Evolutionary conservation across 257 asterid species (phyloP).

Genomic region (Schizonepeta tenuifolia): DNA sequence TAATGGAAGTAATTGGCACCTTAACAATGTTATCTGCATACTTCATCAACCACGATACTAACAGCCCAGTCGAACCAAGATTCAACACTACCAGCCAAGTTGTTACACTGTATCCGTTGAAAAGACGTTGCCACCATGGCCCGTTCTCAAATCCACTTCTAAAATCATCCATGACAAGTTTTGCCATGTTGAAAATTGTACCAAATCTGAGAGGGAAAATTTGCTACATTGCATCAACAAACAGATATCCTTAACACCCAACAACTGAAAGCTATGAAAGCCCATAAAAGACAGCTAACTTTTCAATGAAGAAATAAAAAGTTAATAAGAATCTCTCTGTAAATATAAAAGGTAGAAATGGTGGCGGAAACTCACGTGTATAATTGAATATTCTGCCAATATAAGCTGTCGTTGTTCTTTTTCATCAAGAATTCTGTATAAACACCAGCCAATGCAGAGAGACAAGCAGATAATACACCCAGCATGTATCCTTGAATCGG

Average conservation of each 20-base stretch:
- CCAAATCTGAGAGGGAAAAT: constrained; percentile 73
- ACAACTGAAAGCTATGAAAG: constrained; percentile 10
- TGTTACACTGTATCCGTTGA: constrained; percentile 74
- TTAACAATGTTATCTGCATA: constrained; percentile 96
- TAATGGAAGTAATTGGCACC: constrained; percentile 45
- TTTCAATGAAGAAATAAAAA: background rate
- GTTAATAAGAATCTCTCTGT: too few relatives aligned
- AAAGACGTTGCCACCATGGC: constrained; percentile 93
- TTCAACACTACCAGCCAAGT: constrained; percentile 96
- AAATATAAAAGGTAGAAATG: constrained; percentile 1
- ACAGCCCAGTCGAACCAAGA: constrained; percentile 92
- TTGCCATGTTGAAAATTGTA: constrained; percentile 86
- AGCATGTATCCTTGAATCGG: constrained; percentile 92
- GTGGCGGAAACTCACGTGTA: constrained; percentile 66
- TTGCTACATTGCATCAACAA: constrained; percentile 29
- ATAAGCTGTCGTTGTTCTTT: constrained; percentile 94
- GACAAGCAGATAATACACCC: constrained; percentile 89
- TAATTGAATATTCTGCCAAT: constrained; percentile 94
- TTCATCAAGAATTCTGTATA: constrained; percentile 99
- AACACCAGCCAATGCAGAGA: constrained; percentile 95
- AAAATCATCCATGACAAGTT: constrained; percentile 79
- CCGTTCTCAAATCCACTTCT: constrained; percentile 91
- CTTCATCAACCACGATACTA: constrained; percentile 98
- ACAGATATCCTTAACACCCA: constrained; percentile 12
- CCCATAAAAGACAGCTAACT: background rate